Conservation (phyloP, 225 moss, liverwort and hornwort species). For the Physcomitrium patens region DNA sequence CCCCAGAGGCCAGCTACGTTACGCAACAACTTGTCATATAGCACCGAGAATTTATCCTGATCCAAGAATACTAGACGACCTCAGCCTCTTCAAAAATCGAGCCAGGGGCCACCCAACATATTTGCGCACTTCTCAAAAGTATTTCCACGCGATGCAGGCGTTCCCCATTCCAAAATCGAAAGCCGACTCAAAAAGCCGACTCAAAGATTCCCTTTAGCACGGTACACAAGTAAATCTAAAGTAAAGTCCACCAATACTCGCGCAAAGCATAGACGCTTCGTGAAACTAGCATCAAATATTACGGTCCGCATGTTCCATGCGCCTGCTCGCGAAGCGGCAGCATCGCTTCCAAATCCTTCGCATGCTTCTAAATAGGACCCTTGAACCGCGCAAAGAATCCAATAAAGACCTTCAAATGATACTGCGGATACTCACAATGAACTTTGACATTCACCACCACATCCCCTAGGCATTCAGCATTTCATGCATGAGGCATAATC, state of each 20-base stretch:
- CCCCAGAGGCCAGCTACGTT: background rate
- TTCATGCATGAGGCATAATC: background rate
- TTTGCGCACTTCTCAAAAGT: background rate
- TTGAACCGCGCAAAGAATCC: background rate
- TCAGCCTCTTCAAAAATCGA: background rate
- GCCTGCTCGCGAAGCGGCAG: background rate
- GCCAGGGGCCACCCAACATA: background rate
- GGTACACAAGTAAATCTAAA: background rate
- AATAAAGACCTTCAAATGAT: background rate
- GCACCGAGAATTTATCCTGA: conserved; percentile 12
- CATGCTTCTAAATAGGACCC: background rate
- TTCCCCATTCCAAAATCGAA: background rate
- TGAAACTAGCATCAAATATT: background rate
- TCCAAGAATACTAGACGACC: background rate
- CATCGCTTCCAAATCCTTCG: conserved; percentile 1
- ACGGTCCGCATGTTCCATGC: background rate
- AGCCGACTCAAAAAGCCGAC: background rate
- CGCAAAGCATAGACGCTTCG: background rate
- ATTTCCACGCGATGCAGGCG: background rate
- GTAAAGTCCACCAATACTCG: background rate
- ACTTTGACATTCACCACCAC: background rate
- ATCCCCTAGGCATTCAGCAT: conserved; percentile 5
- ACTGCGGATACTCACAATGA: conserved; percentile 6
- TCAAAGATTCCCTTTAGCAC: conserved; percentile 14
- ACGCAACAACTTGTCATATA: background rate